Conservation (phyloP, 257 asterid species). For the Nicotiana knightiana region DNA sequence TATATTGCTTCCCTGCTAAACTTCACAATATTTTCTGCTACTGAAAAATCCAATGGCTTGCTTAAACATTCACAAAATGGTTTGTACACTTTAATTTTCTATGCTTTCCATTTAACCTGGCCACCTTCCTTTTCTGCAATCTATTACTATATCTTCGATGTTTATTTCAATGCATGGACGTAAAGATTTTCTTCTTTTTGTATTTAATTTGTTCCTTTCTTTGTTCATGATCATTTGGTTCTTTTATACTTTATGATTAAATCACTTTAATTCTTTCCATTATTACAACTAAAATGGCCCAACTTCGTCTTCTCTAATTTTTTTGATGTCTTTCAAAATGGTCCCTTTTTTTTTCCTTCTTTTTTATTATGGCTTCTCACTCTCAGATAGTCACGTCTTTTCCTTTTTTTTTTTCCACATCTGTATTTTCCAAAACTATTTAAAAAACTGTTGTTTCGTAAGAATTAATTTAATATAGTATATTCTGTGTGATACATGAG, state of each 20-base stretch:
- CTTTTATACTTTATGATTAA: too few species aligned
- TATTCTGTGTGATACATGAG: background rate
- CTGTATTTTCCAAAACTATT: background rate
- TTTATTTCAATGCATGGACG: background rate
- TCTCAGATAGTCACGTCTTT: background rate
- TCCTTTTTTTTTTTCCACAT: background rate
- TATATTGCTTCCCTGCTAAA: background rate
- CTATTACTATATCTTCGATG: background rate
- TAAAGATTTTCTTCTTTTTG: too few species aligned
- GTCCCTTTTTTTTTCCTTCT: background rate
- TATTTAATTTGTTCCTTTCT: too few species aligned
- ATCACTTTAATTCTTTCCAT: too few species aligned
- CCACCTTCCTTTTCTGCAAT: background rate
- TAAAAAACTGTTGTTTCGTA: background rate
- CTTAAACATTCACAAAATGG: slow-evolving; percentile 26
- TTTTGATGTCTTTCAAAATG: background rate
- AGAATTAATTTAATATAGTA: background rate
- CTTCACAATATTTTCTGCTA: background rate
- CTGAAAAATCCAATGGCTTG: slow-evolving; percentile 21
- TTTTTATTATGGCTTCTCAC: background rate
- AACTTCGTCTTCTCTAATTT: background rate
- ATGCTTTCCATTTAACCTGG: background rate
- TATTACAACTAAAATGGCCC: too few species aligned
- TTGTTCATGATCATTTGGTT: too few species aligned
- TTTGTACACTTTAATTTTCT: slow-evolving; percentile 6